Evolutionary conservation across 2,329 filamentous ascomycete species (phyloP).

Genomic region (Bimuria novae-zelandiae): DNA sequence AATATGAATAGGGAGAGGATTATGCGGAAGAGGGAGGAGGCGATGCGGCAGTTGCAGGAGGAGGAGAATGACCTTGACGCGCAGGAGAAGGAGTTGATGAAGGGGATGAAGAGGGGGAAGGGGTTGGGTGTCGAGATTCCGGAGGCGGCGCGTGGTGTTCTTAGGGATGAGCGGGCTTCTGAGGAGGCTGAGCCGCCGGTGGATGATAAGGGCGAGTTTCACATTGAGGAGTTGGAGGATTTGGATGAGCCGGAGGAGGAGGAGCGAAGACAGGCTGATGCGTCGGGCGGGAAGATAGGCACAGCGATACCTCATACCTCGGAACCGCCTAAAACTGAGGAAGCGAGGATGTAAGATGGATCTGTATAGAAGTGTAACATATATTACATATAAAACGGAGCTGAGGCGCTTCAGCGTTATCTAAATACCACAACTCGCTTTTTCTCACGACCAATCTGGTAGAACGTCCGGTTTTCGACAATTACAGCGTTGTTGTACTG

Average conservation of each 20-base stretch:
- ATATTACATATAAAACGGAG: too few species aligned
- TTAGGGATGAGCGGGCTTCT: not conserved
- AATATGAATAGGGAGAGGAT: conserved; percentile 14
- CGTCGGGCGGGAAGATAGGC: too few species aligned
- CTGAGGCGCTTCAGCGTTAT: too few species aligned
- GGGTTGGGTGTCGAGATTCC: not conserved
- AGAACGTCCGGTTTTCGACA: too few species aligned
- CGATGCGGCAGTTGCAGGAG: conserved; percentile 6
- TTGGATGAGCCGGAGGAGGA: not conserved
- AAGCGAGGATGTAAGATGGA: too few species aligned
- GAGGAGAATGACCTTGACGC: conserved; percentile 11
- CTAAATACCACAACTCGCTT: too few species aligned
- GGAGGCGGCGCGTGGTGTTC: not conserved
- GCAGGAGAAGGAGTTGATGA: too few species aligned
- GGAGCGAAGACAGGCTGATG: not conserved
- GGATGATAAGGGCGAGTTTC: not conserved
- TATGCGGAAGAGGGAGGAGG: conserved; percentile 9
- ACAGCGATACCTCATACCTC: too few species aligned
- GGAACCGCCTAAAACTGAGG: too few species aligned
- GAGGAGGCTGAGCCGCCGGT: not conserved
- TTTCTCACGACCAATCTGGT: too few species aligned
- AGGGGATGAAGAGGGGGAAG: too few species aligned
- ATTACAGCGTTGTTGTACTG: too few species aligned
- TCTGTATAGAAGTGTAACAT: not conserved
- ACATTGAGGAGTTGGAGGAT: not conserved